Evolutionary conservation across 768 basidiomycete genomes (phyloP).

Genomic region (Rhodosporidiobolus odoratus): DNA sequence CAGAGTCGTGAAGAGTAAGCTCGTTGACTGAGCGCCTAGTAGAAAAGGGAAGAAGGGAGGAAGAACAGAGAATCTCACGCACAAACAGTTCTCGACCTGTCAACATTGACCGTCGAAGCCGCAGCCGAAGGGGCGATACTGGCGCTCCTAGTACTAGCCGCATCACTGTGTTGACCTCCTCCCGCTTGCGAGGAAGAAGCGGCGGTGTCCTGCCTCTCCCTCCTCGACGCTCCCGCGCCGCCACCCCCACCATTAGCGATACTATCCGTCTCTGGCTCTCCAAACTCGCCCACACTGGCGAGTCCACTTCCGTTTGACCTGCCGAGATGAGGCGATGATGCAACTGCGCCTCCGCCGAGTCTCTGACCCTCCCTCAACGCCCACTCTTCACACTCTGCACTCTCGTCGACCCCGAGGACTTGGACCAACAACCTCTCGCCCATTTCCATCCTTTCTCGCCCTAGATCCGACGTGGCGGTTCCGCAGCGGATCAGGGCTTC

Average conservation of each 20-base stretch:
- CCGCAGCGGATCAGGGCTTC: conserved; percentile 30
- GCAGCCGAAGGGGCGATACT: background rate
- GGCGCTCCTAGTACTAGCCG: conserved; percentile 3
- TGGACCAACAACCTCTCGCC: conserved; percentile 35
- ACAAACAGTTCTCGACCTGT: conserved; percentile 2
- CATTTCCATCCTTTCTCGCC: conserved; percentile 39
- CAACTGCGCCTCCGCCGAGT: background rate
- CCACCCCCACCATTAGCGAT: background rate
- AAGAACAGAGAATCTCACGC: too few relatives aligned
- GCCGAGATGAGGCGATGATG: background rate
- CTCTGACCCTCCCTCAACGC: conserved; percentile 24
- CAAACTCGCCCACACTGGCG: conserved; percentile 23
- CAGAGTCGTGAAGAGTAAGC: background rate
- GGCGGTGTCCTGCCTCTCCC: conserved; percentile 8
- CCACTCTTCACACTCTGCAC: conserved; percentile 26
- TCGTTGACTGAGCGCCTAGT: too few relatives aligned
- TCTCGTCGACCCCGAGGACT: conserved; percentile 33
- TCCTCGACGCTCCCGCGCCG: background rate
- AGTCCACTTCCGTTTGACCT: background rate
- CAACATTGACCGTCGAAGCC: background rate
- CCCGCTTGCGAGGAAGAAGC: too few relatives aligned
- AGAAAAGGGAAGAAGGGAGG: background rate
- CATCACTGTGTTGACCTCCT: background rate
- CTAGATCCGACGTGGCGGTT: conserved; percentile 37
- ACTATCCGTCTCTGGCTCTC: background rate